phyloP scores from a whole-genome alignment of 768 basidiomycete species.

The Pisolithus marmoratus region DNA sequence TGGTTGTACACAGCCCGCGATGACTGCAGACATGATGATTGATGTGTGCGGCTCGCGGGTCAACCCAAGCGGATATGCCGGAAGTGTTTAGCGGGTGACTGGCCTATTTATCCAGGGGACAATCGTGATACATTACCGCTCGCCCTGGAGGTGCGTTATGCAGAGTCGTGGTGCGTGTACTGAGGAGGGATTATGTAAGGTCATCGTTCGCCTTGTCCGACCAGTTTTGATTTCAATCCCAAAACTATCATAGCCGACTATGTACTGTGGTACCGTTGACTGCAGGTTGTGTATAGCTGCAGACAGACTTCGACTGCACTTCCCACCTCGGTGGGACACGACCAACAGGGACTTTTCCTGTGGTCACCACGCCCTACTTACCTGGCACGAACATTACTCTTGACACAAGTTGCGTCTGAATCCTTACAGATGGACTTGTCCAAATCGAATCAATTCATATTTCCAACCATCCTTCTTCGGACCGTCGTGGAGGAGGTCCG shows the following conservation, averaged over 20 bases:
- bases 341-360: conserved; percentile 50
- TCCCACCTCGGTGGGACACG: conserved; percentile 52
- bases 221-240: too few species aligned
- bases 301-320: conserved; percentile 45
- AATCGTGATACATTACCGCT: too few species aligned
- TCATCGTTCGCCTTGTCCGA: too few species aligned
- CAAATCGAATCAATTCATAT: conserved; percentile 65
- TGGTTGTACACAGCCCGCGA: too few species aligned
- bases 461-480: conserved; percentile 86
- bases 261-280: conserved; percentile 73
- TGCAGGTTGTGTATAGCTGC: conserved; percentile 57
- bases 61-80: too few species aligned
- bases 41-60: too few species aligned
- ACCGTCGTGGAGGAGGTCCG: conserved; percentile 96
- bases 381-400: conserved; percentile 95
- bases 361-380: conserved; percentile 79
- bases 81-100: too few species aligned
- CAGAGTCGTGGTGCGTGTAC: too few species aligned
- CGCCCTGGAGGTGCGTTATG: too few species aligned
- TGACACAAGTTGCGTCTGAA: conserved; percentile 56
- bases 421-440: conserved; percentile 82
- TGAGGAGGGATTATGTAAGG: too few species aligned
- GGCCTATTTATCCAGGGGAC: too few species aligned
- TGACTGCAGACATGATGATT: too few species aligned
- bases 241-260: conserved; percentile 86